Base-by-base conservation (phyloP, 768 basidiomycete species). In the Termitomyces sp. region DNA sequence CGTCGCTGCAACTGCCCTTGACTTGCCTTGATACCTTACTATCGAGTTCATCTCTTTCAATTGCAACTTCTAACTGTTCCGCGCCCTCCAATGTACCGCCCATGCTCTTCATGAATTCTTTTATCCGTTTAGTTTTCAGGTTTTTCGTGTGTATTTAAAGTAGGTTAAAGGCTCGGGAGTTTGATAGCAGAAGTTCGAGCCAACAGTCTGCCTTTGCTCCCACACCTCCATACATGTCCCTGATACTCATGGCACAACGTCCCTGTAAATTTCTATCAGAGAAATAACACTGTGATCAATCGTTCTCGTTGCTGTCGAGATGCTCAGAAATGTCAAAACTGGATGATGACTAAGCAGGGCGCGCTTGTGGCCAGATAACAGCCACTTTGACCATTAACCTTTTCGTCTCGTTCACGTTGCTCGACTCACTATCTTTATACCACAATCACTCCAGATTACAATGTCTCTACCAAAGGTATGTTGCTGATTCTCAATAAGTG, bases 121-220 rank as follows among this genome's bases (percentile, higher is more conserved):
- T 9, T 3, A 9, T 29, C 9, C 29, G 9, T 29, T 29, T 29
- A 9, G 9, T 29, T 29, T 9, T 29, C 9, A 29, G 29, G 70
- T 0, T 92, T 90, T 49, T 74, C 73, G 39, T 98, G 75, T 2
- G 79, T n/a, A n/a, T n/a, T n/a, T n/a, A 76, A 6, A 97, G 68
- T 52, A 91, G 84, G 61, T 92, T 80, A 68, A 89, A 95, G 1
- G 84, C n/a, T n/a, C n/a, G n/a, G 79, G 12, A 80, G 88, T 33
- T 88, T 83, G 50, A 75, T 72, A 0, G 95, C 94, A 0, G 68
- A 71, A 0, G 85, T 77, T n/a, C n/a, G n/a, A n/a, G n/a, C n/a
- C n/a, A 1, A 97, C 92, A 3, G 88, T 89, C 89, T 65, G 57
- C 3, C 0, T 18, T 35, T 36, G 36, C 1, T 47, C 35, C 40